Conservation (phyloP, 192 early-diverging fungal species). For the Backusella australiensis region DNA sequence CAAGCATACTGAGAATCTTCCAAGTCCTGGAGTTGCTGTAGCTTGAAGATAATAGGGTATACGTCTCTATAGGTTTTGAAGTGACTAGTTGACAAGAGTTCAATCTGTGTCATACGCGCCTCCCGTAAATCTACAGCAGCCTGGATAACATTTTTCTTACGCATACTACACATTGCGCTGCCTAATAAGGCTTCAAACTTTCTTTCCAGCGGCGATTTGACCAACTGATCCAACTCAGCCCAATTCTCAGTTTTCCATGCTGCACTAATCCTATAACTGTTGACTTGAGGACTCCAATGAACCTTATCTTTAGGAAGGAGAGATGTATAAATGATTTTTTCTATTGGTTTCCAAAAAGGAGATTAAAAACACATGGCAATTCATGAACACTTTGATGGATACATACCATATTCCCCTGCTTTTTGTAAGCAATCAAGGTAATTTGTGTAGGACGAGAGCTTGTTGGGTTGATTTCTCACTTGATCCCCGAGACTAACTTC, state of each 20-base stretch:
- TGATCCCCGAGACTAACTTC: conserved; percentile 61
- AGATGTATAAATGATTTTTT: conserved; percentile 49
- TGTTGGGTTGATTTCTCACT: conserved; percentile 42
- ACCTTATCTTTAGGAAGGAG: conserved; percentile 42
- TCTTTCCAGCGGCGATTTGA: conserved; percentile 36
- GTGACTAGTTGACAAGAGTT: conserved; percentile 54
- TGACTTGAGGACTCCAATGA: conserved; percentile 48
- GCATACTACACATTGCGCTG: conserved; percentile 44
- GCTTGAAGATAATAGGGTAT: conserved; percentile 59
- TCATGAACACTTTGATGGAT: neutral
- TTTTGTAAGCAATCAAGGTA: conserved; percentile 69
- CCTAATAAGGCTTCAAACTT: conserved; percentile 61
- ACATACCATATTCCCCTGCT: conserved; percentile 64
- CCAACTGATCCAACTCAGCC: conserved; percentile 44
- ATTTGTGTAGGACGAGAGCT: conserved; percentile 49
- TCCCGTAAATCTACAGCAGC: conserved; percentile 40
- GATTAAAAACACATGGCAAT: neutral
- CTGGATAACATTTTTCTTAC: conserved; percentile 26
- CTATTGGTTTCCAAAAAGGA: conserved; percentile 35
- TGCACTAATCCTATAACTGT: conserved; percentile 53
- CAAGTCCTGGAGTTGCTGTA: conserved; percentile 68
- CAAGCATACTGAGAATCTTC: conserved; percentile 32
- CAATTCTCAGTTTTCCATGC: conserved; percentile 67
- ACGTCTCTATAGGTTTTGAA: conserved; percentile 63
- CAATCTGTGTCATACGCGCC: conserved; percentile 45